These are phyloP conservation scores for Tubosaeta brunneosetosa DNA, from an alignment of 768 basidiomycete species.

Conservation along the genomic window DNA sequence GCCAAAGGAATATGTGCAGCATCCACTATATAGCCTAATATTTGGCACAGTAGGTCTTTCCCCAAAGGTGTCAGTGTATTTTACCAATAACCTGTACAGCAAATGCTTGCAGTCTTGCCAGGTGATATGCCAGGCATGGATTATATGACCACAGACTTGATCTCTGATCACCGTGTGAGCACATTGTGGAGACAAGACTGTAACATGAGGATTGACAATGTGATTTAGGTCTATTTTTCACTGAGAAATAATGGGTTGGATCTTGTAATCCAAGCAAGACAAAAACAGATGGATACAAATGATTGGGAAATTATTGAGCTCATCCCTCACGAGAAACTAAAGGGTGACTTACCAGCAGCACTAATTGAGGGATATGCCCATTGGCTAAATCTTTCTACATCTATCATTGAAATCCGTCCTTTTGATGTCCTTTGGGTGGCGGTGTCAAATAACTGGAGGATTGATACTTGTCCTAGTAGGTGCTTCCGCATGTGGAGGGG, in stretches of 20 bases:
- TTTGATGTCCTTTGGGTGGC: slow-evolving; percentile 14
- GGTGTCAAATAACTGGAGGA: slow-evolving; percentile 18
- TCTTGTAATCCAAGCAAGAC: slow-evolving; percentile 14
- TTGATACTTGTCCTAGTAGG: slow-evolving; percentile 5
- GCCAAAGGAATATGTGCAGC: slow-evolving; percentile 5
- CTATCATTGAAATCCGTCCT: slow-evolving; percentile 24
- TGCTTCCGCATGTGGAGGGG: slow-evolving; percentile 2
- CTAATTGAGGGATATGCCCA: slow-evolving; percentile 14
- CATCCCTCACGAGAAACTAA: slow-evolving; percentile 16
- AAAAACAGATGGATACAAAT: neutral
- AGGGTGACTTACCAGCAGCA: slow-evolving; percentile 10
- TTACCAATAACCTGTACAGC: neutral
- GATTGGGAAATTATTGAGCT: slow-evolving; percentile 8
- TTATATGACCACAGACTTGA: neutral
- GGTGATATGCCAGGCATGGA: neutral
- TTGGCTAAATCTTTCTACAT: slow-evolving; percentile 24
- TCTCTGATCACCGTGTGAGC: neutral
- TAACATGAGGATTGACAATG: neutral
- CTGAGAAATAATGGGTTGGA: slow-evolving; percentile 20
- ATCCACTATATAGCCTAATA: slow-evolving; percentile 16
- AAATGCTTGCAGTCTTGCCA: neutral
- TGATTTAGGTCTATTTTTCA: neutral
- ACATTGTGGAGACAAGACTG: neutral
- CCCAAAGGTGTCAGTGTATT: too few species aligned
- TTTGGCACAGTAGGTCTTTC: slow-evolving; percentile 18